Base-by-base conservation (phyloP, 2,329 filamentous ascomycete genomes). In the Scedosporium boydii region DNA sequence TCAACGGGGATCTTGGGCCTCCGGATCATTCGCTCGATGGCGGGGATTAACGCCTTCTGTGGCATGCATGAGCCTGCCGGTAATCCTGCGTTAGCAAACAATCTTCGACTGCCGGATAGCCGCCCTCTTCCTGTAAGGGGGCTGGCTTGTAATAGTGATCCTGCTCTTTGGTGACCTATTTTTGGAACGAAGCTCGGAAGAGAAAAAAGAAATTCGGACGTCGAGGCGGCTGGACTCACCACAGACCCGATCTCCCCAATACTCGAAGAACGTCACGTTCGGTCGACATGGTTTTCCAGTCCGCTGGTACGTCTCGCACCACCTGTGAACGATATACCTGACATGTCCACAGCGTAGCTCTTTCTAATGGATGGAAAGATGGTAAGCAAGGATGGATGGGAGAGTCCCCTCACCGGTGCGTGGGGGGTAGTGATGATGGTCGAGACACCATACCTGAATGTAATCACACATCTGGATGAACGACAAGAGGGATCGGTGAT, bases 271-370 rank as follows among this genome's bases (percentile, higher is more conserved):
- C 26, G 48, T 27, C 23, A 63, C 61, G 21, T 53, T 59, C 14
- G 61, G 61, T 2, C 9, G 41, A 44, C 61, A 63, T 23, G 41
- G 56, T 27, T 38, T 59, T n/a, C 48, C 42, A 4, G 61, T 63
- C 21, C 57, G 61, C 29, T 53, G 41, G 27, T 63, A 63, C 10
- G 5, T 23, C 18, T 23, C 26, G 51, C 61, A 63, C 61, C 61
- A 63, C 7, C 27, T 53, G 29, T 63, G 61, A 18, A 63, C 61
- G 23, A 63, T 53, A 46, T 53, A 63, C 21, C 53, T 34, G n/a
- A 59, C 23, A 55, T 63, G 61, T 6, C 61, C 61, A 34, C 61
- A 63, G 21, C 57, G 27, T n/a, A 63, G 18, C 7, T 53, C 55
- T 55, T 48, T 63, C 61, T 63, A 21, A n/a, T 18, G 23, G 12